Conservation (phyloP, 2,329 filamentous ascomycete species). For the Colletotrichum eremochloae region DNA sequence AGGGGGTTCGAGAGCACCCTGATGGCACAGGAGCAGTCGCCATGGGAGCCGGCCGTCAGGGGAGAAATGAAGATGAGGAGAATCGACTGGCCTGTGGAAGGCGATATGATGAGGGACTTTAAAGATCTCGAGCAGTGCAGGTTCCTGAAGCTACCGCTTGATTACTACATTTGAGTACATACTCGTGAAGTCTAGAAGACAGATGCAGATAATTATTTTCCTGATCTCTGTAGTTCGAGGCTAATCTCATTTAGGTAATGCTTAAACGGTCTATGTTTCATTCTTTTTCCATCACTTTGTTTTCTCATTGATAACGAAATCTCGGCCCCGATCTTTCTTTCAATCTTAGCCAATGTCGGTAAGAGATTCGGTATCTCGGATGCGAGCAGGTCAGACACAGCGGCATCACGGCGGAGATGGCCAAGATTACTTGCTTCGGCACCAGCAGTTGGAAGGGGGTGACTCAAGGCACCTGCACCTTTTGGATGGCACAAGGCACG, state of each 20-base stretch:
- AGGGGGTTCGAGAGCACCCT: conserved; percentile 44
- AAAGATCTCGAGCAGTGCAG: conserved; percentile 62
- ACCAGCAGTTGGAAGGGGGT: too few species aligned
- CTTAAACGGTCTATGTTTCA: background rate
- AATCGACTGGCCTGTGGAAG: conserved; percentile 53
- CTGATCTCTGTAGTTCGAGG: background rate
- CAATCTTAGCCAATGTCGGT: background rate
- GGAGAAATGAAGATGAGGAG: conserved; percentile 58
- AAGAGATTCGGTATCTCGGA: too few species aligned
- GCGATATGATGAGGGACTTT: conserved; percentile 51
- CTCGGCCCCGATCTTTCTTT: too few species aligned
- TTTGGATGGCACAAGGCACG: too few species aligned
- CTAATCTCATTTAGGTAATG: background rate
- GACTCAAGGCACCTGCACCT: too few species aligned
- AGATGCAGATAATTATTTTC: conserved; percentile 7
- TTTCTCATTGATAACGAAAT: background rate
- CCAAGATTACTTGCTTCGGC: too few species aligned
- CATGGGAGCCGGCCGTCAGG: conserved; percentile 51
- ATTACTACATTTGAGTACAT: conserved; percentile 51
- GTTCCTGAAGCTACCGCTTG: conserved; percentile 56
- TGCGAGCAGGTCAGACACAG: too few species aligned
- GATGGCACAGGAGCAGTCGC: conserved; percentile 54
- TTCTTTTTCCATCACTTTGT: background rate
- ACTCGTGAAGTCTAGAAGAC: background rate
- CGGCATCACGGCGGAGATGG: too few species aligned